A percentile compares a stretch with the other conserved stretches of the same genome.
Conservation (phyloP, 306 rosid species). For the Lathyrus aphaca region DNA sequence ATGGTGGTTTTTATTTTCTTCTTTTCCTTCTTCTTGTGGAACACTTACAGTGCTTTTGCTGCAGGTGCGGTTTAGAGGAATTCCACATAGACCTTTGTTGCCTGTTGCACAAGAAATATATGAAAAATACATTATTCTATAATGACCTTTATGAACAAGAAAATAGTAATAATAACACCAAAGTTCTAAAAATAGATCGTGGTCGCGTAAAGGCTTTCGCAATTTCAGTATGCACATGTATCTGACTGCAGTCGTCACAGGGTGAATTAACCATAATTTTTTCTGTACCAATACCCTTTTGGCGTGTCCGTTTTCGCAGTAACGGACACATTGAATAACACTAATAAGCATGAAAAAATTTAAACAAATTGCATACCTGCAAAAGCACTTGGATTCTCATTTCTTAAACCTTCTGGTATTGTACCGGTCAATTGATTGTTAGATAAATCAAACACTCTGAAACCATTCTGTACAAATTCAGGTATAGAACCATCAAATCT, state of each 20-base stretch:
- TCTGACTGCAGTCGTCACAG: too few relatives aligned
- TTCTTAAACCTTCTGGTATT: conserved; percentile 52
- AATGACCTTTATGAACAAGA: not conserved
- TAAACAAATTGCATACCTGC: conserved; percentile 44
- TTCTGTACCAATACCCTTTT: too few relatives aligned
- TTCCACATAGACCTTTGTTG: conserved; percentile 69
- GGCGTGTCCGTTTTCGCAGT: too few relatives aligned
- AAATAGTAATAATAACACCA: not conserved
- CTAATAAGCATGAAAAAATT: not conserved
- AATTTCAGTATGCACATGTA: too few relatives aligned
- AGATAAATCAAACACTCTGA: conserved; percentile 55
- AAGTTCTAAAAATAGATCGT: too few relatives aligned
- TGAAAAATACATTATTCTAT: too few relatives aligned
- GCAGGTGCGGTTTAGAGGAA: conserved; percentile 59
- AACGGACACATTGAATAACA: not conserved
- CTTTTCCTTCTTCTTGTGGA: not conserved
- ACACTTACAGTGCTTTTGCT: not conserved
- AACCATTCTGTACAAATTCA: conserved; percentile 44
- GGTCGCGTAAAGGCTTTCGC: too few relatives aligned
- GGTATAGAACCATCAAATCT: conserved; percentile 65
- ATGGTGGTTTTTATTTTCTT: conserved; percentile 27
- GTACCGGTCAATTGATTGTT: conserved; percentile 61
- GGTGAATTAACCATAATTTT: too few relatives aligned
- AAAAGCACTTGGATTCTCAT: conserved; percentile 37
- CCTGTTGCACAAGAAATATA: conserved; percentile 51